Conservation (phyloP, 257 asterid species). For the Solanum bulbocastanum region DNA sequence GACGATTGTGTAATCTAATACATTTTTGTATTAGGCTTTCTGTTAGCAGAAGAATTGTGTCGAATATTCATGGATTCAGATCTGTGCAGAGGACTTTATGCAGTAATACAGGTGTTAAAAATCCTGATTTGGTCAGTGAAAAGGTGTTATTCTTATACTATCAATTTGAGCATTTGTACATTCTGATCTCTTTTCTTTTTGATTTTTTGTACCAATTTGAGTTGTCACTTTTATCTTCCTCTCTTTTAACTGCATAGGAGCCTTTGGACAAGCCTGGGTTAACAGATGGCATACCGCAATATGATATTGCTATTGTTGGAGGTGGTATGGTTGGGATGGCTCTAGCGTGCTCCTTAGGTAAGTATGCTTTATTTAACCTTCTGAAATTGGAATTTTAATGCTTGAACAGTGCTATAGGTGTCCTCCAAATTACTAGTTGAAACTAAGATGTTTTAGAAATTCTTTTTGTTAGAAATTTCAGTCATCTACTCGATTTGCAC, state of each 20-base stretch:
- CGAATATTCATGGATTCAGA: constrained; percentile 17
- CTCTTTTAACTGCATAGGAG: constrained; percentile 19
- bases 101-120: constrained; percentile 26
- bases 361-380: not conserved
- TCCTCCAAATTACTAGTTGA: not conserved
- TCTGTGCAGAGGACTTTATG: constrained; percentile 38
- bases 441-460: not conserved
- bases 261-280: constrained; percentile 16
- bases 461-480: not conserved
- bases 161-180: not conserved
- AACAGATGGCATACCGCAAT: constrained; percentile 28
- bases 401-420: not conserved
- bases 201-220: not conserved
- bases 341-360: constrained; percentile 88
- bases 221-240: not conserved
- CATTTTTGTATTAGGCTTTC: constrained; percentile 24
- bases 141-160: constrained; percentile 5
- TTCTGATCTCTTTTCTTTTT: not conserved
- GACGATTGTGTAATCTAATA: not conserved
- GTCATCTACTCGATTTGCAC: not conserved
- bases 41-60: constrained; percentile 28
- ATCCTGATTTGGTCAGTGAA: constrained; percentile 17
- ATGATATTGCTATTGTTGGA: constrained; percentile 96
- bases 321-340: constrained; percentile 99
- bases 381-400: not conserved